phyloP scores from a whole-genome alignment of 2,329 filamentous ascomycete species.

The Coniochaeta sp. region DNA sequence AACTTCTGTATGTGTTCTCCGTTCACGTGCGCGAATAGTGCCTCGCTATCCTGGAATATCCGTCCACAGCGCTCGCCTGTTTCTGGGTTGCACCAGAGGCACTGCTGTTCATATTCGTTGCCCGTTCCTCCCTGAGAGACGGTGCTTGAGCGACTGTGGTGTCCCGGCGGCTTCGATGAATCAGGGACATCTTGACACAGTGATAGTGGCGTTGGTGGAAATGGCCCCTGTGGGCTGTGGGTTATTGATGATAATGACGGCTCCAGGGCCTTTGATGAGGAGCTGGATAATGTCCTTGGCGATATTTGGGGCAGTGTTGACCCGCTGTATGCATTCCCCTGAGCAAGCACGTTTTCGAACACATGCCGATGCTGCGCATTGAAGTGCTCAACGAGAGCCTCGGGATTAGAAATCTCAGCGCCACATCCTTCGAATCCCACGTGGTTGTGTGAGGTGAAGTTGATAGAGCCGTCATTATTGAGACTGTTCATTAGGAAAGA shows the following conservation, averaged over 20 bases:
- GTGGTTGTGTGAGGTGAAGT: conserved; percentile 7
- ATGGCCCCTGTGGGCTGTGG: neutral
- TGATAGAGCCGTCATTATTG: neutral
- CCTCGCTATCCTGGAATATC: conserved; percentile 34
- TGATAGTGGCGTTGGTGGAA: neutral
- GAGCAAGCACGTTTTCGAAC: conserved; percentile 7
- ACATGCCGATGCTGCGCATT: conserved; percentile 15
- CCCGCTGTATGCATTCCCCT: neutral
- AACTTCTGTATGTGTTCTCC: conserved; percentile 38
- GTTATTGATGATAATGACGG: neutral
- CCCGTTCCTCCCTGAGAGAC: conserved; percentile 8
- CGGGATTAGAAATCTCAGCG: conserved; percentile 13
- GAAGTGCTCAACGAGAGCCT: conserved; percentile 17
- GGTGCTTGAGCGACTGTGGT: conserved; percentile 3
- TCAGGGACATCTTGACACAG: neutral
- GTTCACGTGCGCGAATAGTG: conserved; percentile 49
- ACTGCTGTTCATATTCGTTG: conserved; percentile 16
- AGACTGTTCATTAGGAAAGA: conserved; percentile 5
- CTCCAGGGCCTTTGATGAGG: neutral
- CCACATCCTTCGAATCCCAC: conserved; percentile 13
- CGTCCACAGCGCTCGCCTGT: conserved; percentile 15
- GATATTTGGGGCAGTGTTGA: neutral
- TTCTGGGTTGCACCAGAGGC: conserved; percentile 20
- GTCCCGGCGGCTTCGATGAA: neutral
- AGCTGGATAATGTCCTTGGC: neutral